Evolutionary conservation across 169 alveolate genomes (phyloP).

Genomic region (Cryptosporidium felis): DNA sequence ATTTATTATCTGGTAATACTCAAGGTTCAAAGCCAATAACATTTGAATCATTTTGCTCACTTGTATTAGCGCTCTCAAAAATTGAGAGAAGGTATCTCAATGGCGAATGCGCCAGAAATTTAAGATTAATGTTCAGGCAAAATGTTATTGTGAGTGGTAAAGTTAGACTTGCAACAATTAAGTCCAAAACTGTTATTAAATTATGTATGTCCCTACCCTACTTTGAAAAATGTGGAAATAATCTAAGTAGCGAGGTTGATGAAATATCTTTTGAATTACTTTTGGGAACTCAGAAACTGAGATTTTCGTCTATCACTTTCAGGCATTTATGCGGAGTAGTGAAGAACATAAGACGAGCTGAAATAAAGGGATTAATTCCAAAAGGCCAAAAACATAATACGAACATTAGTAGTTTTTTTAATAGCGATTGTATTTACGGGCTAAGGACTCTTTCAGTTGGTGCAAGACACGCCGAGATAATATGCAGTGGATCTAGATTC

Average conservation of each 20-base stretch:
- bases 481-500: constrained; percentile 59
- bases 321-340: constrained; percentile 59
- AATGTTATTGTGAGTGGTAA: constrained; percentile 34
- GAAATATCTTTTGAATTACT: constrained; percentile 59
- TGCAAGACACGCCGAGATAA: constrained; percentile 63
- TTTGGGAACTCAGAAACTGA: constrained; percentile 49
- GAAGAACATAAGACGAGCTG: constrained; percentile 48
- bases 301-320: constrained; percentile 50
- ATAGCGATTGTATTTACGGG: constrained; percentile 68
- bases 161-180: constrained; percentile 52
- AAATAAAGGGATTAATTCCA: constrained; percentile 32
- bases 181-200: constrained; percentile 27
- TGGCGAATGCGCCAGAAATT: constrained; percentile 58
- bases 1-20: constrained; percentile 19
- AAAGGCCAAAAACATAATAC: constrained; percentile 23
- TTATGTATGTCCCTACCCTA: constrained; percentile 53
- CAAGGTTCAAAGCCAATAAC: constrained; percentile 23
- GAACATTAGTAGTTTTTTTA: constrained; percentile 56
- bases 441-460: constrained; percentile 55
- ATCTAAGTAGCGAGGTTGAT: constrained; percentile 19
- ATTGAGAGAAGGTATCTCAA: constrained; percentile 32
- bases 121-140: constrained; percentile 56
- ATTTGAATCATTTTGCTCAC: constrained; percentile 65
- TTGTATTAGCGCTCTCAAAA: constrained; percentile 50
- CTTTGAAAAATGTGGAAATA: constrained; percentile 43